These are phyloP conservation scores for Lavandula angustifolia DNA, from an alignment of 257 asterid genomes.

Conservation along the genomic window DNA sequence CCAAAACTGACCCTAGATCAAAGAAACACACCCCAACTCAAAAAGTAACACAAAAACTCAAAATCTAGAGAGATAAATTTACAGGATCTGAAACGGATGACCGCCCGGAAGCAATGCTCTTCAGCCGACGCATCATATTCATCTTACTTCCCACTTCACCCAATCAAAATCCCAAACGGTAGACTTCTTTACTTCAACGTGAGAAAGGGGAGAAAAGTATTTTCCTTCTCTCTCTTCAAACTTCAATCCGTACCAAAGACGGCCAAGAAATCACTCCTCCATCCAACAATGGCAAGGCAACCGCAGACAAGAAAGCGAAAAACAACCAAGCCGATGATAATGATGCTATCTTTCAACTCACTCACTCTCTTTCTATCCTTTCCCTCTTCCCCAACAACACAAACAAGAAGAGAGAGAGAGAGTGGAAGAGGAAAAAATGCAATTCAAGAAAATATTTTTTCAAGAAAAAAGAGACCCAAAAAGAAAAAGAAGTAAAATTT, in stretches of 20 bases:
- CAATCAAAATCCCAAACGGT: slow-evolving; percentile 24
- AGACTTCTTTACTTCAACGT: not conserved
- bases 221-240: slow-evolving; percentile 20
- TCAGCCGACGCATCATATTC: slow-evolving; percentile 96
- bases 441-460: not conserved
- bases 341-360: not conserved
- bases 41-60: not conserved
- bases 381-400: slow-evolving; percentile 29
- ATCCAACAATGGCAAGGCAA: slow-evolving; percentile 12
- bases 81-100: slow-evolving; percentile 96
- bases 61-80: slow-evolving; percentile 32
- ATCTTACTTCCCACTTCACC: slow-evolving; percentile 36
- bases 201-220: not conserved
- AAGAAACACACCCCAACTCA: not conserved
- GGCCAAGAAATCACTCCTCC: slow-evolving; percentile 15
- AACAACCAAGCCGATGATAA: not conserved
- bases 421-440: slow-evolving; percentile 19
- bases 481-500: not conserved
- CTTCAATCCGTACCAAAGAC: slow-evolving; percentile 21
- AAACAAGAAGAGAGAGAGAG: slow-evolving; percentile 36
- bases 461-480: not conserved
- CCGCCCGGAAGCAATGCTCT: slow-evolving; percentile 98
- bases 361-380: slow-evolving; percentile 29
- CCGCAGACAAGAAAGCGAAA: not conserved
- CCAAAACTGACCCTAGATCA: slow-evolving; percentile 23